phyloP scores from a whole-genome alignment of 106 monocot species.

The Gastrodia elata region DNA sequence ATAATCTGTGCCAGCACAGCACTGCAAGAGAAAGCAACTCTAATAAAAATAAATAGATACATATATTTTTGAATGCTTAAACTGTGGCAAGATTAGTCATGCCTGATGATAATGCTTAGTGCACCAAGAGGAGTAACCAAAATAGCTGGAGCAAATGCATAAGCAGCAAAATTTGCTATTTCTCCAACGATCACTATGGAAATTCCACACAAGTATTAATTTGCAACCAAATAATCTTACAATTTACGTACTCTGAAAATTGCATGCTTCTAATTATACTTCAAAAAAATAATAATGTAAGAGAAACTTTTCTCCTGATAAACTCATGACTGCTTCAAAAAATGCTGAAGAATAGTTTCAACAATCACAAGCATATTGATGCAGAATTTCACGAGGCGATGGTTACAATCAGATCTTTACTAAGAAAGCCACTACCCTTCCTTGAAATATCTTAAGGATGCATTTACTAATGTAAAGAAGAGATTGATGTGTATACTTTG shows the following conservation, averaged over 20 bases:
- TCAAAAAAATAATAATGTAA: background rate
- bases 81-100: conserved; percentile 10
- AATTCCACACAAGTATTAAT: conserved; percentile 8
- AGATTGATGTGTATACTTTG: no score
- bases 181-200: conserved; percentile 84
- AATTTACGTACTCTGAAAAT: background rate
- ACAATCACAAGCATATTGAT: no score
- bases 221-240: background rate
- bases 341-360: background rate
- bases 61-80: conserved; percentile 1
- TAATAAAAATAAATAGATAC: background rate
- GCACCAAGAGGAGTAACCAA: conserved; percentile 96
- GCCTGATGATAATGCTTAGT: conserved; percentile 95
- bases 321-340: background rate
- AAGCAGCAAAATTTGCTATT: conserved; percentile 92
- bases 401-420: background rate
- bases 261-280: background rate
- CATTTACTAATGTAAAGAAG: no score
- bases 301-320: background rate
- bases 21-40: conserved; percentile 27
- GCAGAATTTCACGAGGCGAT: background rate
- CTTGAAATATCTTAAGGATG: no score
- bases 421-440: no score
- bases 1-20: conserved; percentile 83
- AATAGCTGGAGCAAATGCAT: conserved; percentile 96